These are phyloP conservation scores for Musa troglodytarum DNA, from an alignment of 176 grass and related monocot species.

Conservation along the genomic window DNA sequence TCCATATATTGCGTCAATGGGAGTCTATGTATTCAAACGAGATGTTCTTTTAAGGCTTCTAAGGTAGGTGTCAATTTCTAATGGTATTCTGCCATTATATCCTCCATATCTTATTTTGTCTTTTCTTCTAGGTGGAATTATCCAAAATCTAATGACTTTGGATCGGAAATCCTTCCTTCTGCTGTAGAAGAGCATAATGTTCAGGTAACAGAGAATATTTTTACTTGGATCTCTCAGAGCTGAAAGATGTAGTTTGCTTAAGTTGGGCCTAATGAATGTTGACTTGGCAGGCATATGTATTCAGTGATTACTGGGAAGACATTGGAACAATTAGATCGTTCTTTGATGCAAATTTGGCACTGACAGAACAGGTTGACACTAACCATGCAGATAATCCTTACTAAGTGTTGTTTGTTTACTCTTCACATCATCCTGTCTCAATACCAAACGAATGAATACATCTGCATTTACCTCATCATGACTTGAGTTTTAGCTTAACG, in stretches of 20 bases:
- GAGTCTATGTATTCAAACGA: constrained; percentile 76
- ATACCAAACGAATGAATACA: too few relatives aligned
- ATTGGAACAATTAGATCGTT: constrained; percentile 82
- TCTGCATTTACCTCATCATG: too few relatives aligned
- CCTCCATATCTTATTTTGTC: not conserved
- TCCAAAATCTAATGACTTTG: constrained; percentile 58
- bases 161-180: constrained; percentile 57
- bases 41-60: constrained; percentile 56
- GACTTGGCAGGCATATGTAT: constrained; percentile 42
- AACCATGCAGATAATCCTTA: not conserved
- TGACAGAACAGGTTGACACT: constrained; percentile 47
- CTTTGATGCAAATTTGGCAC: constrained; percentile 70
- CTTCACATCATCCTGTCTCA: too few relatives aligned
- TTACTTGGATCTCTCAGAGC: not conserved
- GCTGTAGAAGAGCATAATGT: constrained; percentile 51
- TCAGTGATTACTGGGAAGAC: constrained; percentile 77
- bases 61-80: constrained; percentile 26
- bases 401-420: not conserved
- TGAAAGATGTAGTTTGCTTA: not conserved
- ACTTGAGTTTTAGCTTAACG: too few relatives aligned
- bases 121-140: constrained; percentile 47
- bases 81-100: not conserved
- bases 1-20: constrained; percentile 73
- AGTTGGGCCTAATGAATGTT: not conserved
- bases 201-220: constrained; percentile 27